Evolutionary conservation across 345 rosid species (phyloP).

Genomic region (Ceriops zippeliana): DNA sequence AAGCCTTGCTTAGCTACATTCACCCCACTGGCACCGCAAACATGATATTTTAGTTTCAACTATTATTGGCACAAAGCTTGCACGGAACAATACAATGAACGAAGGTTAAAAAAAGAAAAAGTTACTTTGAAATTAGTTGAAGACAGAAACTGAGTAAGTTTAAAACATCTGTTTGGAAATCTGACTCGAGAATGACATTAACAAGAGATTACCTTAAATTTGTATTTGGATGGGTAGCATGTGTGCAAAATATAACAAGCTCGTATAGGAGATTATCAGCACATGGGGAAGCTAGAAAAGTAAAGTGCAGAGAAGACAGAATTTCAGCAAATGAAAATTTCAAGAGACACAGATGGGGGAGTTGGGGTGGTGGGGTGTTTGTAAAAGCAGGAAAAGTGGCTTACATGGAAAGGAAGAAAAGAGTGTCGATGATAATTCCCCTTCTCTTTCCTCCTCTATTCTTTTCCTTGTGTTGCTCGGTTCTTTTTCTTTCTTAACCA

Average conservation of each 20-base stretch:
- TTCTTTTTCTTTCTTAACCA: conserved; percentile 11
- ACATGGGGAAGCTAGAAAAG: not conserved
- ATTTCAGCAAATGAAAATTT: conserved; percentile 6
- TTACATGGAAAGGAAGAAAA: conserved; percentile 31
- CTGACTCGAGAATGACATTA: too few species aligned
- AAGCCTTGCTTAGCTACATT: not conserved
- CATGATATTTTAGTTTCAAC: not conserved
- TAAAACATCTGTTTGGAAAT: too few species aligned
- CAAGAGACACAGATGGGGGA: conserved; percentile 13
- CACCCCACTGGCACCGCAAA: not conserved
- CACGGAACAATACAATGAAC: not conserved
- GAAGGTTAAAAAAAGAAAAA: not conserved
- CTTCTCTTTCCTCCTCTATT: conserved; percentile 10
- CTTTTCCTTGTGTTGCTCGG: conserved; percentile 6
- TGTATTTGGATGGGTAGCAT: conserved; percentile 1
- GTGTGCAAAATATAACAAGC: not conserved
- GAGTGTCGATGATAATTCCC: conserved; percentile 10
- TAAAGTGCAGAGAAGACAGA: not conserved
- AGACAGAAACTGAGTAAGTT: not conserved
- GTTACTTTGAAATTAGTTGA: not conserved
- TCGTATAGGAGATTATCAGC: not conserved
- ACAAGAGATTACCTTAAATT: conserved; percentile 1
- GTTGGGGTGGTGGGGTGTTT: not conserved
- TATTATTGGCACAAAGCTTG: not conserved
- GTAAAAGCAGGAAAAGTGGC: conserved; percentile 17